These are phyloP conservation scores for Kluyveromyces sp. DNA, from an alignment of 1,139 yeast genomes.

Conservation along the genomic window DNA sequence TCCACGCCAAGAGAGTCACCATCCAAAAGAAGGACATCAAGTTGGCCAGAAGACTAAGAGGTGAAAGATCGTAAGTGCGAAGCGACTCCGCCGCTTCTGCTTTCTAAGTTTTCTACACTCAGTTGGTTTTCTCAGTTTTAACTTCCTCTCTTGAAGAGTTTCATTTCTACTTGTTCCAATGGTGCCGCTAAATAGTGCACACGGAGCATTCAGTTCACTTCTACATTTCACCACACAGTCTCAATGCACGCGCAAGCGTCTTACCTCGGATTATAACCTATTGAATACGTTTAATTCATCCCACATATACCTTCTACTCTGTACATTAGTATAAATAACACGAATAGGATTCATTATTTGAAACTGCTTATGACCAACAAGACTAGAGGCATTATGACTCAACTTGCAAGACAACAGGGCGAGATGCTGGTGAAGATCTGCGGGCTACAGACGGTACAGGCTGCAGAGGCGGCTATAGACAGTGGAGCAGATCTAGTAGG, in stretches of 20 bases:
- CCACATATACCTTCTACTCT: not conserved
- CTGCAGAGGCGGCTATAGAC: constrained; percentile 62
- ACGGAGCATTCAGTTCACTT: not conserved
- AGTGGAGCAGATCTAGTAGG: constrained; percentile 76
- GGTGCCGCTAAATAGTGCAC: too few species aligned
- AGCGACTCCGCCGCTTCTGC: not conserved
- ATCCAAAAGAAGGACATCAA: constrained; percentile 99
- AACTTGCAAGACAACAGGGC: too few species aligned
- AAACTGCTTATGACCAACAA: too few species aligned
- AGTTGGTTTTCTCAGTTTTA: not conserved
- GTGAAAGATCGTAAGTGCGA: constrained; percentile 66
- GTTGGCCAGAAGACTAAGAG: constrained; percentile 99
- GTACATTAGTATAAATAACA: not conserved
- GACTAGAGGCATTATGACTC: not conserved
- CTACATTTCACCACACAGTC: not conserved
- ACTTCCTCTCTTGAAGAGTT: not conserved
- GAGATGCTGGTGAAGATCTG: constrained; percentile 57
- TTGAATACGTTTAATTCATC: not conserved
- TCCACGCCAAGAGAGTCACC: constrained; percentile 99
- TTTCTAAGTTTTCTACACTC: not conserved
- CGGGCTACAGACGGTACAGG: constrained; percentile 63
- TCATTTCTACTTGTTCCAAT: not conserved
- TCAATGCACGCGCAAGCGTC: not conserved
- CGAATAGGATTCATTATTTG: not conserved
- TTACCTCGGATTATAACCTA: not conserved